Base-by-base conservation (phyloP, 2,329 filamentous ascomycete genomes). In the Aureobasidium mangrovei region DNA sequence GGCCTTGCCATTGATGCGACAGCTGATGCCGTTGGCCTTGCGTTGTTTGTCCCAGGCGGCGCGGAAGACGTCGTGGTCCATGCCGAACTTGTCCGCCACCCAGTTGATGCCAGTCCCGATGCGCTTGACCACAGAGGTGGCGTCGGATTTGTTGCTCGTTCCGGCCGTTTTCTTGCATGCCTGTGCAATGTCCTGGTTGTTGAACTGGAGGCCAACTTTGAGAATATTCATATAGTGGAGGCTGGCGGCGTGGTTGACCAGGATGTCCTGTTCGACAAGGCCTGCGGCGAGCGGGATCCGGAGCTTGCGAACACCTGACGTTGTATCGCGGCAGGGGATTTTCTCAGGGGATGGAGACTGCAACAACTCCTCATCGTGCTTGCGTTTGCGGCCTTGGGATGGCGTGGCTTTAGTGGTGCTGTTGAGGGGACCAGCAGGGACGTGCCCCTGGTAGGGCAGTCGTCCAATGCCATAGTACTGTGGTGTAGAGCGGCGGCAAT, bases 151-250 rank as follows among this genome's bases (percentile, higher is more conserved):
- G 9, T 9, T 35, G 26, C 38, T 43, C 26, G 24, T 18, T 4
- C 40, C 12, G 10, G 5, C 2, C 4, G 28, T 6, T 26, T 5
- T 9, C 4, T 27, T 35, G 31, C 43, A 36, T 7, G 10, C 18
- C 7, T 40, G 26, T 12, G 36, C 24, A 7, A 53, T 44, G 4
- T 31, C 24, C 24, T 53, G 9, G 26, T 53, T 53, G 26, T 32
- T 38, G 32, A 28, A 31, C 2, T 29, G 6, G 5, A 53, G 40
- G 2, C 6, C 39, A 4, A 44, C 49, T 27, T 53, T 53, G 31
- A 53, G n/a, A 7, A 53, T 36, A 26, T 43, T 53, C 10, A 27
- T 44, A 27, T 53, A 53, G 5, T 43, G 39, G 3, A 53, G n/a
- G 27, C 8, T 9, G 4, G 12, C 10, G 3, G 7, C 27, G 27